Percentiles rank a stretch among this genome's conserved stretches.
Conservation (phyloP, 225 moss, liverwort and hornwort species). For the Pseudoscleropodium purum region DNA sequence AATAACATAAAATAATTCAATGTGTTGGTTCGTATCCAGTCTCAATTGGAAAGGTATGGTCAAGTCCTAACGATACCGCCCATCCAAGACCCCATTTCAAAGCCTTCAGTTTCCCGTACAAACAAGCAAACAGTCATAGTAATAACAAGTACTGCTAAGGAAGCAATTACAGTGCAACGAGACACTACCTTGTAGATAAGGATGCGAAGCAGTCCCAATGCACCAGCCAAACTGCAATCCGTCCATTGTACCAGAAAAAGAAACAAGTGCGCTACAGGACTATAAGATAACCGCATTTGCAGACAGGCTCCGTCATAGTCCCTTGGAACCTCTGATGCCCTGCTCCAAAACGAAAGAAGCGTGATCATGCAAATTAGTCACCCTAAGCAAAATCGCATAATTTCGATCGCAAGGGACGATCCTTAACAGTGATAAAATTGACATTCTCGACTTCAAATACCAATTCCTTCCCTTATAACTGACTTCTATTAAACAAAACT, state of each 20-base stretch:
- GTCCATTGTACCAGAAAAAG: constrained; percentile 96
- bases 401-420: neutral
- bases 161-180: neutral
- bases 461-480: neutral
- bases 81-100: neutral
- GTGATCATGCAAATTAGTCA: neutral
- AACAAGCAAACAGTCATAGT: neutral
- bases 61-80: neutral
- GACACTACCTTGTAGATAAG: constrained; percentile 89
- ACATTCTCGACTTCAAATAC: neutral
- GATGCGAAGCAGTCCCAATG: constrained; percentile 83
- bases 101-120: neutral
- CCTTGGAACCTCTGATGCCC: constrained; percentile 92
- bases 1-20: neutral
- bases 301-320: constrained; percentile 94
- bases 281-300: constrained; percentile 98
- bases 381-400: neutral
- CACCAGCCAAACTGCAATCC: constrained; percentile 98
- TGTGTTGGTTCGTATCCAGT: neutral
- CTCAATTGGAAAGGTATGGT: neutral
- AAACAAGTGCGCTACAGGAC: constrained; percentile 90
- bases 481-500: neutral
- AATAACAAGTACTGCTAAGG: neutral
- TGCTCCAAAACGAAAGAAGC: constrained; percentile 27
- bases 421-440: neutral